Percentiles rank a stretch among this genome's conserved stretches.
These are phyloP conservation scores for Umbilicus rupestris DNA, from an alignment of 164 flowering plant genomes.

Conservation along the genomic window DNA sequence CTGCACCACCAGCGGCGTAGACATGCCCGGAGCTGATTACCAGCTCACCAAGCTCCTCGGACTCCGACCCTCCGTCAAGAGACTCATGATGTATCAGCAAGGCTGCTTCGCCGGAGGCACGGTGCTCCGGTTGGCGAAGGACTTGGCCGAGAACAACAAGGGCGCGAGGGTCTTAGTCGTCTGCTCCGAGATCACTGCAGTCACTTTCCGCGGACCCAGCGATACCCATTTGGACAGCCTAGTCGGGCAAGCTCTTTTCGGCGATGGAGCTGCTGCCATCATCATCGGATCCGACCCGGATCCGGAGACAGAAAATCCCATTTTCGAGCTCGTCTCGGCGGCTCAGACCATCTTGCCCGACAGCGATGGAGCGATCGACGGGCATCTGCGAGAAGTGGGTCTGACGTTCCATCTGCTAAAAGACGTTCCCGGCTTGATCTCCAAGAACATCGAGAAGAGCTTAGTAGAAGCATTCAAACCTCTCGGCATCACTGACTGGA, in stretches of 20 bases:
- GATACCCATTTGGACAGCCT: neutral
- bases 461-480: neutral
- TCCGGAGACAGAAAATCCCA: neutral
- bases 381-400: constrained; percentile 1
- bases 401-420: neutral
- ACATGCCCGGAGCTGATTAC: constrained; percentile 5
- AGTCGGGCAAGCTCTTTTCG: neutral
- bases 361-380: constrained; percentile 4
- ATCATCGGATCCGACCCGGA: neutral
- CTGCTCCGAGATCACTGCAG: too few species aligned
- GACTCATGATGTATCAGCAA: constrained; percentile 5
- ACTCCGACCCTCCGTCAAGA: neutral
- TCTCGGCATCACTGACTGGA: neutral
- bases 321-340: constrained; percentile 3
- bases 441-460: constrained; percentile 2
- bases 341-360: constrained; percentile 6
- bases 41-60: constrained; percentile 3
- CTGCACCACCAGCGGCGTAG: constrained; percentile 2
- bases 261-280: constrained; percentile 1
- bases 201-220: neutral
- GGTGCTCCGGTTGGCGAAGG: constrained; percentile 1
- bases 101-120: too few species aligned
- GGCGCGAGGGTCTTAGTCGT: neutral
- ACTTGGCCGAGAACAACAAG: too few species aligned
- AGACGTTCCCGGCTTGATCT: neutral